Evolutionary conservation across 1,139 yeast species (phyloP).

Genomic region (Debaryomycetaceae sp.): DNA sequence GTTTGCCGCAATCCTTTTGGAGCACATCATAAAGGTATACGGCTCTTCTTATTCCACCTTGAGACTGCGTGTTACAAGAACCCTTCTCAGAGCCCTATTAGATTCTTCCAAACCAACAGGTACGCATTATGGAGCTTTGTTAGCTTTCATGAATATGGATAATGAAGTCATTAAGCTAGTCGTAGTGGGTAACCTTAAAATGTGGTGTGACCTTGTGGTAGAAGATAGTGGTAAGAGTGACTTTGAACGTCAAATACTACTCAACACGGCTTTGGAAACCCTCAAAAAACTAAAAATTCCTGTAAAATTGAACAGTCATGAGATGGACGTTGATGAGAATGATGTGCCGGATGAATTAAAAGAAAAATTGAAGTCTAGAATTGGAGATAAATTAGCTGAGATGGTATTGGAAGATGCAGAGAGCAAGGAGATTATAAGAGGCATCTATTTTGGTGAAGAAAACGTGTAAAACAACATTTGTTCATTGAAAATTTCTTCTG

Average conservation of each 20-base stretch:
- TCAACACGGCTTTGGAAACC: constrained; percentile 52
- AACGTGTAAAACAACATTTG: constrained; percentile 11
- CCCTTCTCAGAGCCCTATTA: constrained; percentile 83
- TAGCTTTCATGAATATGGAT: constrained; percentile 82
- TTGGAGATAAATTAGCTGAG: constrained; percentile 59
- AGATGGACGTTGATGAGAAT: constrained; percentile 14
- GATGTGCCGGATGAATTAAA: constrained; percentile 34
- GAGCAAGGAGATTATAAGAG: constrained; percentile 55
- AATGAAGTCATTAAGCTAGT: constrained; percentile 84
- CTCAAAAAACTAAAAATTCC: constrained; percentile 44
- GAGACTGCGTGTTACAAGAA: constrained; percentile 91
- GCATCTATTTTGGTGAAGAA: constrained; percentile 74
- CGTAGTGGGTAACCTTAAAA: constrained; percentile 76
- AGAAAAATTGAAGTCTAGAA: constrained; percentile 48
- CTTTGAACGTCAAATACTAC: constrained; percentile 44
- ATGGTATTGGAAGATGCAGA: constrained; percentile 50
- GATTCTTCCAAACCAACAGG: constrained; percentile 77
- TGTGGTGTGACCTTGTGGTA: constrained; percentile 66
- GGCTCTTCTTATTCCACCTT: constrained; percentile 87
- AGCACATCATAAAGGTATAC: constrained; percentile 71
- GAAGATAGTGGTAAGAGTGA: constrained; percentile 35
- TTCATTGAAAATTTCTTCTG: too few relatives aligned
- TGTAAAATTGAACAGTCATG: constrained; percentile 21
- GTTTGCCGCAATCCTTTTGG: constrained; percentile 80
- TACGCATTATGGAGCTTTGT: constrained; percentile 88